phyloP scores from a whole-genome alignment of 495 filamentous ascomycete genomes.

The Podospora anserina region DNA sequence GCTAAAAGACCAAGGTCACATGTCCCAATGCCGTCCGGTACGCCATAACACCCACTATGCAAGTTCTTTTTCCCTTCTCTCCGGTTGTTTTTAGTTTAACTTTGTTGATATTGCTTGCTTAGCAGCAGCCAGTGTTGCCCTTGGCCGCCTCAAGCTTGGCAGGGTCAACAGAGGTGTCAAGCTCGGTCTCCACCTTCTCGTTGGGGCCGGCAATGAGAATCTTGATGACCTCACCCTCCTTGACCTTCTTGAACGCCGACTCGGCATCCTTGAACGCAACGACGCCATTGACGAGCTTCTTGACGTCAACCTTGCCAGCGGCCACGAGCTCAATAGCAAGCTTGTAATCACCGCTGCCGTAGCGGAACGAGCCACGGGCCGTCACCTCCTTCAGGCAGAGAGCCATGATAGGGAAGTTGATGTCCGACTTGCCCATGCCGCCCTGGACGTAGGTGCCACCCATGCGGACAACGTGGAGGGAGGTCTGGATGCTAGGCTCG shows the following conservation, averaged over 20 bases:
- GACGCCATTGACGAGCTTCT: conserved; percentile 64
- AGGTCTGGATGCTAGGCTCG: conserved; percentile 70
- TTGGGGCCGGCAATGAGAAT: conserved; percentile 71
- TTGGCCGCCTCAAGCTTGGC: conserved; percentile 21
- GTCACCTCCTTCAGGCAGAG: conserved; percentile 79
- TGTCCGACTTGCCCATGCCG: conserved; percentile 74
- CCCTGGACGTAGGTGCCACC: conserved; percentile 85
- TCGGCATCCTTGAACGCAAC: conserved; percentile 71
- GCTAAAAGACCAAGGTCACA: neutral
- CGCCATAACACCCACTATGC: neutral
- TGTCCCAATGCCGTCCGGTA: conserved; percentile 10
- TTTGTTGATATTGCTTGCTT: neutral
- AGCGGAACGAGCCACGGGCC: conserved; percentile 77
- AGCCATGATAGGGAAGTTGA: conserved; percentile 77
- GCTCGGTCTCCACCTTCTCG: conserved; percentile 40
- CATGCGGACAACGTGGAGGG: conserved; percentile 62
- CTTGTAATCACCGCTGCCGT: conserved; percentile 76
- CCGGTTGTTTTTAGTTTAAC: neutral
- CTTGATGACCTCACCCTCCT: conserved; percentile 79
- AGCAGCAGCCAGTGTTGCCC: conserved; percentile 29
- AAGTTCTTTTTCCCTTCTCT: conserved; percentile 3
- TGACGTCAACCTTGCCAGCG: conserved; percentile 62
- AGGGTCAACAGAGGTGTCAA: conserved; percentile 26
- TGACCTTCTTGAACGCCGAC: conserved; percentile 73
- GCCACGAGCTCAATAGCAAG: conserved; percentile 69